Conservation (phyloP, 306 rosid species). For the Rosa chinensis region DNA sequence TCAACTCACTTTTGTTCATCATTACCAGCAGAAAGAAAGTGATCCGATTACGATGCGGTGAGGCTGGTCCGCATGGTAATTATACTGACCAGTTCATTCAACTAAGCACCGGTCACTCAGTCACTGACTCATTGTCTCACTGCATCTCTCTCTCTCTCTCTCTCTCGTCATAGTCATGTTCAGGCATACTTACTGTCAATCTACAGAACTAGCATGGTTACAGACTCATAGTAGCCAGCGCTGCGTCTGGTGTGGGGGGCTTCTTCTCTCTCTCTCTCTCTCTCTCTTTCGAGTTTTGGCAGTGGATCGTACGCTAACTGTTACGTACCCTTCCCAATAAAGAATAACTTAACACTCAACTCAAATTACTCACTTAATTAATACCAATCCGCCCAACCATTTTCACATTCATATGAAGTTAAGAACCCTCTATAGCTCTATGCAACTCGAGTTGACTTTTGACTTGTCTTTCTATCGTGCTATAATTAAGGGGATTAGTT, state of each 20-base stretch:
- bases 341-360: not conserved
- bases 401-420: not conserved
- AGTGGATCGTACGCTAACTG: slow-evolving; percentile 31
- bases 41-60: not conserved
- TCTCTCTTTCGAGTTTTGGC: not conserved
- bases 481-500: not conserved
- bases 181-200: not conserved
- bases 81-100: not conserved
- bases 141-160: not conserved
- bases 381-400: not conserved
- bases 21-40: not conserved
- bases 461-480: not conserved
- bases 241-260: not conserved
- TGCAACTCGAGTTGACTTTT: slow-evolving; percentile 2
- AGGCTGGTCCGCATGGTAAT: not conserved
- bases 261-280: not conserved
- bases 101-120: not conserved
- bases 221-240: not conserved
- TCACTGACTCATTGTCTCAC: not conserved
- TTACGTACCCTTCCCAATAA: slow-evolving; percentile 28
- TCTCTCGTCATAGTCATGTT: not conserved
- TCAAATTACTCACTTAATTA: not conserved
- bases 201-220: not conserved
- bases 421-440: not conserved
- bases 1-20: not conserved